These are phyloP conservation scores for Tylopilus vinaceipallidus DNA, from an alignment of 768 basidiomycete species.

Conservation along the genomic window DNA sequence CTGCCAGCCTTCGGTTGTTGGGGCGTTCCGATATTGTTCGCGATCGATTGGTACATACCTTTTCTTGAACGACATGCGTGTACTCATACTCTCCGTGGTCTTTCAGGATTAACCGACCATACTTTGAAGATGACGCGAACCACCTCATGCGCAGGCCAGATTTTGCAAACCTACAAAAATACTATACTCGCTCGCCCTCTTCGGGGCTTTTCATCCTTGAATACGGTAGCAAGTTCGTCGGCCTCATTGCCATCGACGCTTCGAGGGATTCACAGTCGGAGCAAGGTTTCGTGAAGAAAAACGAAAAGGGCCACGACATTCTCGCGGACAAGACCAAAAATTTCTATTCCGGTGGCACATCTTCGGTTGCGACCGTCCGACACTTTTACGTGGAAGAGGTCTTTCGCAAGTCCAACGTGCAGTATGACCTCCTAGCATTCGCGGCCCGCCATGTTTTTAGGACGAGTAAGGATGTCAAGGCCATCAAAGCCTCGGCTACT, in stretches of 20 bases:
- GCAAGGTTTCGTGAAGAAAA: constrained; percentile 24
- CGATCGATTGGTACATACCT: constrained; percentile 62
- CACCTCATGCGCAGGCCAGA: constrained; percentile 55
- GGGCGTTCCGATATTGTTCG: constrained; percentile 62
- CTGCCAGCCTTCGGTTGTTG: constrained; percentile 66
- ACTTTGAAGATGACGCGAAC: constrained; percentile 56
- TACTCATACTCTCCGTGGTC: not conserved
- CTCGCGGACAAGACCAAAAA: constrained; percentile 11
- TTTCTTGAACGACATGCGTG: not conserved
- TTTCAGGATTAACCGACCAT: constrained; percentile 65
- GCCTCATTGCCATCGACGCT: constrained; percentile 70
- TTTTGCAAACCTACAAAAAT: constrained; percentile 45
- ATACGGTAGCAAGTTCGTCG: constrained; percentile 54
- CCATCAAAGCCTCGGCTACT: constrained; percentile 46
- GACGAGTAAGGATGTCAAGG: constrained; percentile 38
- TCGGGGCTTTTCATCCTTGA: constrained; percentile 75
- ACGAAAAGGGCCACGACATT: constrained; percentile 13
- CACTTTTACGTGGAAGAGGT: constrained; percentile 73
- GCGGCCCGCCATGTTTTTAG: constrained; percentile 60
- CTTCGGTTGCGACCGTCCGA: constrained; percentile 61
- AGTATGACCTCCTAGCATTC: constrained; percentile 63
- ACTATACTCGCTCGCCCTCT: constrained; percentile 59
- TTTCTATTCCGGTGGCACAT: constrained; percentile 33
- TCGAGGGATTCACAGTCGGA: constrained; percentile 39
- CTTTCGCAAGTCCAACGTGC: constrained; percentile 54